A percentile compares a stretch with the other conserved stretches of the same genome.
These are phyloP conservation scores for Aspergillus funiculosus DNA, from an alignment of 495 filamentous ascomycete species.

Conservation along the genomic window DNA sequence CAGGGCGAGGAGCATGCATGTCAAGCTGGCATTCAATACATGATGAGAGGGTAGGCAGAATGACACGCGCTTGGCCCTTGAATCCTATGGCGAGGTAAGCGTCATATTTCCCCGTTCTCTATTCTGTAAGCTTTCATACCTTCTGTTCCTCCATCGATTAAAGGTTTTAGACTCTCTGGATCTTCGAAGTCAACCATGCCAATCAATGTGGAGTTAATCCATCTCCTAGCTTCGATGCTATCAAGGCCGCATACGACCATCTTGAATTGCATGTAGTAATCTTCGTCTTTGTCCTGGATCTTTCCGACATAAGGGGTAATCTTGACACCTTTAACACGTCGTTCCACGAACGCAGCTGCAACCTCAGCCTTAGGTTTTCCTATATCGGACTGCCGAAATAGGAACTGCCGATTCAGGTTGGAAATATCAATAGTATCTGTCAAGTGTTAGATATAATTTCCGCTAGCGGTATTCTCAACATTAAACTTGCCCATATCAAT, in stretches of 20 bases:
- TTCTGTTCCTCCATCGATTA: slow-evolving; percentile 97
- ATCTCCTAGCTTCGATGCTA: slow-evolving; percentile 91
- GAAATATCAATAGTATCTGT: slow-evolving; percentile 95
- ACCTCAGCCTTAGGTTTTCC: slow-evolving; percentile 92
- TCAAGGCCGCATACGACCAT: slow-evolving; percentile 94
- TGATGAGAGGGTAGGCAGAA: slow-evolving; percentile 83
- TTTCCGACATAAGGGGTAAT: slow-evolving; percentile 91
- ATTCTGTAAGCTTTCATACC: slow-evolving; percentile 37
- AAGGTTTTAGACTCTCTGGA: slow-evolving; percentile 76
- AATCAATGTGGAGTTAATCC: slow-evolving; percentile 94
- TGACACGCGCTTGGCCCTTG: slow-evolving; percentile 93
- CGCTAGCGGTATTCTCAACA: background rate
- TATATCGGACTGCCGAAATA: slow-evolving; percentile 89
- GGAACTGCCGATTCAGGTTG: slow-evolving; percentile 96
- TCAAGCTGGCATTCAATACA: slow-evolving; percentile 99
- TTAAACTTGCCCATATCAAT: slow-evolving; percentile 83
- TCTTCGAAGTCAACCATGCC: slow-evolving; percentile 79
- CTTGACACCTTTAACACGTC: slow-evolving; percentile 77
- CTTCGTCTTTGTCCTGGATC: slow-evolving; percentile 95
- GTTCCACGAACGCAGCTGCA: slow-evolving; percentile 85
- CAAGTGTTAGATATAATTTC: slow-evolving; percentile 17
- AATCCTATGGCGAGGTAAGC: slow-evolving; percentile 61
- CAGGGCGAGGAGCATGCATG: slow-evolving; percentile 90
- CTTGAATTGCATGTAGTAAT: slow-evolving; percentile 97
- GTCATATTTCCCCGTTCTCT: slow-evolving; percentile 15